phyloP scores from a whole-genome alignment of 371 early-diverging fungal genomes.

The Rhizopus sp. region DNA sequence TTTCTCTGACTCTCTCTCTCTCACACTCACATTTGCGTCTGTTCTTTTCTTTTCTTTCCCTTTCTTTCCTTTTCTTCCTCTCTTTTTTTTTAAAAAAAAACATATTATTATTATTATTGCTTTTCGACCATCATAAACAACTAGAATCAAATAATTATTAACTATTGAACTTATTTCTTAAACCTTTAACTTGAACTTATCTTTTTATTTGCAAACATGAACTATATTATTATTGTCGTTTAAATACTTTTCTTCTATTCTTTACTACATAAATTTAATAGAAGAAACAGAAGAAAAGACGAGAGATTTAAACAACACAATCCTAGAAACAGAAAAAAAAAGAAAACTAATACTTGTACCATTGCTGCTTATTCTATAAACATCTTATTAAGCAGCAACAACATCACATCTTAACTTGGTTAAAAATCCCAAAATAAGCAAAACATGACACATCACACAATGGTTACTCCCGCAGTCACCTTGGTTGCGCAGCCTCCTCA shows the following conservation, averaged over 20 bases:
- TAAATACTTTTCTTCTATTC: slow-evolving; percentile 3
- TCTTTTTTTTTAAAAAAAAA: background rate
- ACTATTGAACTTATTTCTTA: background rate
- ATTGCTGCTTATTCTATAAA: too few relatives aligned
- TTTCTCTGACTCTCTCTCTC: background rate
- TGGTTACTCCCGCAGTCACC: slow-evolving; percentile 18
- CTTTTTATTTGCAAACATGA: background rate
- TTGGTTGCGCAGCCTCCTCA: slow-evolving; percentile 24
- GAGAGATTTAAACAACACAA: background rate
- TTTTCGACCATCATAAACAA: background rate
- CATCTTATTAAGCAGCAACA: too few relatives aligned
- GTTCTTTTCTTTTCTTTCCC: background rate
- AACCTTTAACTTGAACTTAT: background rate
- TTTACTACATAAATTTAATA: background rate
- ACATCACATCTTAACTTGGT: too few relatives aligned
- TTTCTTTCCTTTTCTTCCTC: background rate
- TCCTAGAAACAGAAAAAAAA: too few relatives aligned
- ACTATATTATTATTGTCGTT: slow-evolving; percentile 1
- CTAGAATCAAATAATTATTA: background rate
- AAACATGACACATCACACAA: slow-evolving; percentile 17
- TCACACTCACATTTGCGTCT: too few relatives aligned
- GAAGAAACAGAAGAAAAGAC: background rate
- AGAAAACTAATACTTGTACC: too few relatives aligned
- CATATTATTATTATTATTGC: background rate
- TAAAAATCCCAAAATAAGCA: slow-evolving; percentile 3